Base-by-base conservation (phyloP, 2,329 filamentous ascomycete genomes). In the Exserohilum turcica region DNA sequence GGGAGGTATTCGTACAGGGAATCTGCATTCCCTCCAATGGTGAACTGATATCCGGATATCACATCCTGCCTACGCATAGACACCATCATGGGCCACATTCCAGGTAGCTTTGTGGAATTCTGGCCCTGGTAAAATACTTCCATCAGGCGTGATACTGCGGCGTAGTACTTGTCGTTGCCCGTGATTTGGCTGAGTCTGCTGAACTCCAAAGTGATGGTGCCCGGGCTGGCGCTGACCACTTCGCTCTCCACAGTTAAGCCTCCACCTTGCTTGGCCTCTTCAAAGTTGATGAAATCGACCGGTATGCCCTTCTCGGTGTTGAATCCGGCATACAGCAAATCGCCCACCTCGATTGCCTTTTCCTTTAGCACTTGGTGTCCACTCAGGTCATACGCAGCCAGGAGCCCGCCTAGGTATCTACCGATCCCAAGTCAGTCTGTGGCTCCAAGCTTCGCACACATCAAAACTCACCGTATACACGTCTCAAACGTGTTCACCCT, bases 401-500 rank as follows among this genome's bases (percentile, higher is more conserved):
- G 54, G 24, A 76, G 56, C 13, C 74, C 74, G 15, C 74, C 73
- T 12, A 76, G 66, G 33, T 74, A 40, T 28, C 38, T 40, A 16
- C 13, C 21, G 7, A 7, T n/a, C 4, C 15, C 4, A 40, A 15
- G 9, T 40, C 24, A 40, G 24, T 6, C n/a, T 28, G 38, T 0
- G 9, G 15, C 24, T 16, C 24, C 12, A 5, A 40, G 8, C 28
- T 28, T 19, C 7, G 33, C 35, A 19, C 15, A 16, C 21, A 7
- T 12, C 38, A 5, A 15, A 40, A 40, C 38, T 8, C 27, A 74
- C 16, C 74, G 66, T 38, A 80, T 81, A 0, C 77, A 80, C 0
- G 79, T 80, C 59, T 81, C 79, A 51, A 81, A 81, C 8, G 80
- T 78, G 55, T 79, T 80, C 58, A 81, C 68, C 10, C 75, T 73